Evolutionary conservation across 768 basidiomycete genomes (phyloP), one percentile per base, ranked within the genome.

Genomic region (Tubosaeta brunneosetosa): DNA sequence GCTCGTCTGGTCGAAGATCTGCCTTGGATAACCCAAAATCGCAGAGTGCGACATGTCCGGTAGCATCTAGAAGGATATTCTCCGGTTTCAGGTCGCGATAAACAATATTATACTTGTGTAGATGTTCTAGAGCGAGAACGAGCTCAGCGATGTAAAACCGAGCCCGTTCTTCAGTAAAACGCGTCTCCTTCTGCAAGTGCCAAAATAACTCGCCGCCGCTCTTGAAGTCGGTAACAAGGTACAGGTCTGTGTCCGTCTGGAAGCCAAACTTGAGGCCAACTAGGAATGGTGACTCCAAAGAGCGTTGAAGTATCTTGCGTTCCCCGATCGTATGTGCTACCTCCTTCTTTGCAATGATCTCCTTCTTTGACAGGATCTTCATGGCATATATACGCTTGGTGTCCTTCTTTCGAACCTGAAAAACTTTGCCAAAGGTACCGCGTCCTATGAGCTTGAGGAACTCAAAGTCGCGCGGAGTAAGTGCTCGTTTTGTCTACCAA

Each of bases 291-390:
- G 86, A 93, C 56, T 97, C 92, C 31, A 94, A 70, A 14, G 91
- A 93, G 27, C 88, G 82, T 65, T 98, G 95, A 32, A 98, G 81
- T 66, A 99, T 98, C 77, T 98, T 98, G 71, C 97, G 87, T 72
- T 99, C 97, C 61, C 97, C 97, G 51, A 99, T 98, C 14, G 97
- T 99, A 70, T 99, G 97, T 9, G 95, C 95, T 42, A 99, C 93
- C 70, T 99, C 97, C 72, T 98, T 98, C 79, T 97, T 98, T 25
- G 91, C 94, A 50, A 98, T 84, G 62, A 99, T 98, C 72, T 99
- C 97, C 77, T 92, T 94, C 75, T 99, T 99, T 31, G 91, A 94
- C 36, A 99, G 80, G 51, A 98, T 91, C 66, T 99, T 99, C 95
- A 99, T 98, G 47, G 97, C 97, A 75, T 97, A 99, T 73, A 99